Percentiles rank a stretch among this genome's conserved stretches.
Evolutionary conservation across 768 basidiomycete species (phyloP).

Genomic region (Cytidiella melzeri): DNA sequence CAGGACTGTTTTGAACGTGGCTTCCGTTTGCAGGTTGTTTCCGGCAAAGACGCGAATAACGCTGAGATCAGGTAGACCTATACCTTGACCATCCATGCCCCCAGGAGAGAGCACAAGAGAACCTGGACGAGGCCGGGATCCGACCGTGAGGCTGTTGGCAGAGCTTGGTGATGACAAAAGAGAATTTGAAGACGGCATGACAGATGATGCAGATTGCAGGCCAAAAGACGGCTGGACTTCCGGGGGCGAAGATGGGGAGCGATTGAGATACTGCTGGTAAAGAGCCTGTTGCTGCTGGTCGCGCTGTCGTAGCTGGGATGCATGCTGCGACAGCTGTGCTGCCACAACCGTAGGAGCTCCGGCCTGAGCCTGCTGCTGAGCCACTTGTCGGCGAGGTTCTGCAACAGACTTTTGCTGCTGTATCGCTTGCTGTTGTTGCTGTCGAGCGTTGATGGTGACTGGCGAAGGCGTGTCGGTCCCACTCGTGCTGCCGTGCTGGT

Average conservation of each 20-base stretch:
- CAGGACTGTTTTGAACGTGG: constrained; percentile 97
- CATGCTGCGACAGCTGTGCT: constrained; percentile 52
- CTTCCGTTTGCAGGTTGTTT: constrained; percentile 83
- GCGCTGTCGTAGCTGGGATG: constrained; percentile 69
- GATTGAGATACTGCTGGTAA: constrained; percentile 87
- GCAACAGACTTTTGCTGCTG: constrained; percentile 36
- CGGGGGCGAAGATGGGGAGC: constrained; percentile 74
- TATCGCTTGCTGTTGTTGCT: constrained; percentile 41
- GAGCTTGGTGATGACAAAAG: constrained; percentile 31
- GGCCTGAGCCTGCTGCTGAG: constrained; percentile 22
- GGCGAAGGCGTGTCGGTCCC: constrained; percentile 37
- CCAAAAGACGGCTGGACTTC: constrained; percentile 73
- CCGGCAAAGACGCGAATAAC: constrained; percentile 97
- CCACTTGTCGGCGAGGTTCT: constrained; percentile 21
- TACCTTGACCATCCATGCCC: constrained; percentile 54
- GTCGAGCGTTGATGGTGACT: constrained; percentile 46
- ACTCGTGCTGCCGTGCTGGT: constrained; percentile 28
- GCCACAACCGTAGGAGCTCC: constrained; percentile 25
- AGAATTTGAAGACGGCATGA: constrained; percentile 35
- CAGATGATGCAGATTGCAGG: constrained; percentile 64
- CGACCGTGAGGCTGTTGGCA: constrained; percentile 37
- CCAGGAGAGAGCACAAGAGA: constrained; percentile 66
- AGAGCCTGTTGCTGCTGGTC: constrained; percentile 86
- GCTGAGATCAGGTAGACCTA: constrained; percentile 74
- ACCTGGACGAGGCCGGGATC: constrained; percentile 63